Evolutionary conservation across 2,329 filamentous ascomycete genomes (phyloP).

Genomic region (Capronia americana): DNA sequence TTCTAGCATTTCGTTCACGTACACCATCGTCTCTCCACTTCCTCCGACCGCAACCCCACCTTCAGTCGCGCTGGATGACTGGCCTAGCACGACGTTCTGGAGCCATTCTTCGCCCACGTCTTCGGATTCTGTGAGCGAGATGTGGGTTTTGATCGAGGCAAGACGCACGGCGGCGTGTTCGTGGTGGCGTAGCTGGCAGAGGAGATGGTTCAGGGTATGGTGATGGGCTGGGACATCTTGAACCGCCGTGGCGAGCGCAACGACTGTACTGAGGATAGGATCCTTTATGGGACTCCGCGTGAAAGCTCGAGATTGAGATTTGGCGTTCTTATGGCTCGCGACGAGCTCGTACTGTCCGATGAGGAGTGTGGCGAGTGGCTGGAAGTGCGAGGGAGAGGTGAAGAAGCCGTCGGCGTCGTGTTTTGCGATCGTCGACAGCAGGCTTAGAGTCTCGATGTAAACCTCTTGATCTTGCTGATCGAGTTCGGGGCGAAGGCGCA

Average conservation of each 20-base stretch:
- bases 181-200: slow-evolving; percentile 77
- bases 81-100: slow-evolving; percentile 47
- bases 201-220: slow-evolving; percentile 79
- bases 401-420: slow-evolving; percentile 42
- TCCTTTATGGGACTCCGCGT: not conserved
- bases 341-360: slow-evolving; percentile 67
- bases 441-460: slow-evolving; percentile 33
- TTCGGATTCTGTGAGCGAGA: slow-evolving; percentile 70
- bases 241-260: slow-evolving; percentile 65
- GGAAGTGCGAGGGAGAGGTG: slow-evolving; percentile 77
- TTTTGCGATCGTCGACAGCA: slow-evolving; percentile 23
- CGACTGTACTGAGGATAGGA: slow-evolving; percentile 46
- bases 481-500: slow-evolving; percentile 37
- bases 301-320: slow-evolving; percentile 33
- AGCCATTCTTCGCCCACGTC: slow-evolving; percentile 92
- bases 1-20: slow-evolving; percentile 93
- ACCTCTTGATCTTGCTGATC: slow-evolving; percentile 41
- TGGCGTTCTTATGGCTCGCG: slow-evolving; percentile 38
- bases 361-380: slow-evolving; percentile 71
- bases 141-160: slow-evolving; percentile 81
- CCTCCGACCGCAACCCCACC: slow-evolving; percentile 30
- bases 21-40: slow-evolving; percentile 81
- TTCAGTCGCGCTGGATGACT: slow-evolving; percentile 17
- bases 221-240: slow-evolving; percentile 77
- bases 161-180: slow-evolving; percentile 75